phyloP scores from a whole-genome alignment of 352 stramenopile species.

The Phytophthora capsici region DNA sequence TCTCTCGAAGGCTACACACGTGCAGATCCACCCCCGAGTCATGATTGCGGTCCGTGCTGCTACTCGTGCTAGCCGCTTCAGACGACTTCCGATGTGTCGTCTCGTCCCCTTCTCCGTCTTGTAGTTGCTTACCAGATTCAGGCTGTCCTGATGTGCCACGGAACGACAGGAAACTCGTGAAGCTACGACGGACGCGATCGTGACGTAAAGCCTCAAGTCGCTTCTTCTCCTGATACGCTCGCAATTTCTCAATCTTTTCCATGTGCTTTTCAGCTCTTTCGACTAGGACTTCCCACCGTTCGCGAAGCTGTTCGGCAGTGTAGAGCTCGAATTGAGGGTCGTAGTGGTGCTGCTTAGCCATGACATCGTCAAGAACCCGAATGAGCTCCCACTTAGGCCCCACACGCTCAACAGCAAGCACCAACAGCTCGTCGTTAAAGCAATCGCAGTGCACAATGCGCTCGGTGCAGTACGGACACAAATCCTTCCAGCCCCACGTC shows the following conservation, averaged over 20 bases:
- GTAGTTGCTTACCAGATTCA: slow-evolving; percentile 12
- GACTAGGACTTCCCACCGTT: slow-evolving; percentile 65
- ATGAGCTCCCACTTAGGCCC: slow-evolving; percentile 76
- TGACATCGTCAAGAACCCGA: slow-evolving; percentile 53
- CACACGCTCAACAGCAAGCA: slow-evolving; percentile 62
- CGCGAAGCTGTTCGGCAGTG: slow-evolving; percentile 56
- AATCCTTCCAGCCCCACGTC: slow-evolving; percentile 62
- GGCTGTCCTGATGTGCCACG: slow-evolving; percentile 20
- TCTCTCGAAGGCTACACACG: slow-evolving; percentile 57
- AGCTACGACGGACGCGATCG: slow-evolving; percentile 44
- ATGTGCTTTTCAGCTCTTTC: slow-evolving; percentile 59
- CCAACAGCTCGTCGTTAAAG: slow-evolving; percentile 73
- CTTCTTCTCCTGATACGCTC: slow-evolving; percentile 61
- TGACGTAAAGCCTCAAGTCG: slow-evolving; percentile 39
- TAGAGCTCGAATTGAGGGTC: slow-evolving; percentile 64
- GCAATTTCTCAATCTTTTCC: slow-evolving; percentile 66
- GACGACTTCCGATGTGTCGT: slow-evolving; percentile 20
- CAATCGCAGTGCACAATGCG: slow-evolving; percentile 69
- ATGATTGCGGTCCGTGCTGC: slow-evolving; percentile 21
- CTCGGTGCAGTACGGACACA: slow-evolving; percentile 75
- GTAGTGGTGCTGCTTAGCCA: slow-evolving; percentile 51
- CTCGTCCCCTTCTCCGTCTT: slow-evolving; percentile 7
- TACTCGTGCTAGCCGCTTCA: slow-evolving; percentile 28
- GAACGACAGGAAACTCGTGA: slow-evolving; percentile 41
- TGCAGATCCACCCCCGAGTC: slow-evolving; percentile 30